Evolutionary conservation across 768 basidiomycete genomes (phyloP), one percentile per base, ranked within the genome.

Genomic region (Suillus americanus): DNA sequence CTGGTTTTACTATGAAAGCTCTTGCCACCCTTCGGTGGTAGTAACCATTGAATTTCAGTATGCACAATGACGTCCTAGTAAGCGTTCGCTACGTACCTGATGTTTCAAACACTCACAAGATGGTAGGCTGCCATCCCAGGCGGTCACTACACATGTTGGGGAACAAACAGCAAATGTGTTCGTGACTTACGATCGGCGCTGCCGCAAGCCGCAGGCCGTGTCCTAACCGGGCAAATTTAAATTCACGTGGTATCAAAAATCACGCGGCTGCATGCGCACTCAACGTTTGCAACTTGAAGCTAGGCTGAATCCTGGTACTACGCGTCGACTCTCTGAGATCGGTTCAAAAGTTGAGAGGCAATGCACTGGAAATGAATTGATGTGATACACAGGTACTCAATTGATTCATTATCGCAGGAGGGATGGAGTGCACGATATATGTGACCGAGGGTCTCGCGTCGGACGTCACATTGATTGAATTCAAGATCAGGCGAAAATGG

Each of bases 1-100:
- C 64, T 80, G 90, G 48, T 94, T 92, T 69, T 94, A 93, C 77
- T 81, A 90, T 92, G 66, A 65, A 30, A 40, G 23, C 20, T n/a
- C 25, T 55, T 45, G 23, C 23, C 46, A 23, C 23, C 35, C 41
- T 62, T 23, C 64, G 25, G 30, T 3, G 30, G 30, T 30, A 10
- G 35, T 37, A 41, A 61, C 37, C 67, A n/a, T 38, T 48, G 10
- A 63, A 51, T 13, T 28, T 23, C 43, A 30, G 53, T 28, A 20
- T 23, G 16, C 45, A n/a, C 57, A 85, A 82, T 85, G 67, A 83
- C 82, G 25, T 73, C 71, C 20, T 80, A 79, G 79, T 81, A 61
- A 64, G 70, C 71, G 48, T 18, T 37, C 23, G 25, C 48, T 23
- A 55, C 12, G 8, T 65, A 3, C 50, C 20, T 43, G 8, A 23